phyloP scores from a whole-genome alignment of 139 green algal species.

The Volvox africanus region DNA sequence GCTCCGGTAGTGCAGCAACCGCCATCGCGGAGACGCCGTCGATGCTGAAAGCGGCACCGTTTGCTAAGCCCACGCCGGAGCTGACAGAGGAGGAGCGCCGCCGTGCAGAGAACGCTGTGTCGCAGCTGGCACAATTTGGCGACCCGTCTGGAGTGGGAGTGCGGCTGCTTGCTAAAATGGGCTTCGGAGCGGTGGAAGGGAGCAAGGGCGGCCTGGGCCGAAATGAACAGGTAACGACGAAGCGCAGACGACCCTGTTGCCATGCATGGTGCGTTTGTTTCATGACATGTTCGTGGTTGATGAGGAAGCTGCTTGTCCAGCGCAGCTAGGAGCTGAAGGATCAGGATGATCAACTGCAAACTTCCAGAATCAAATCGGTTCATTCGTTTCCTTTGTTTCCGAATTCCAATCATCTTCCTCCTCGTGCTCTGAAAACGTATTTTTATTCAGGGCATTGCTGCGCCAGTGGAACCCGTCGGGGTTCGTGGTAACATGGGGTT shows the following conservation, averaged over 20 bases:
- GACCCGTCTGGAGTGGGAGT: conserved; percentile 74
- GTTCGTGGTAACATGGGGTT: conserved; percentile 53
- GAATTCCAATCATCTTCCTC: no score
- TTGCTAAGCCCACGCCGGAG: conserved; percentile 13
- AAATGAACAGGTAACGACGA: conserved; percentile 57
- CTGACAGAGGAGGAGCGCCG: conserved; percentile 58
- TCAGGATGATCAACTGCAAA: no score
- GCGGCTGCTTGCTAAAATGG: conserved; percentile 82
- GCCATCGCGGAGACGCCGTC: conserved; percentile 4
- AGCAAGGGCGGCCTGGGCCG: conserved; percentile 70
- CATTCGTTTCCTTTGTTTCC: no score
- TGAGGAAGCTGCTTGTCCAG: no score
- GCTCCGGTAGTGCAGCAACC: background rate
- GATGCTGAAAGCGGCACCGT: conserved; percentile 36
- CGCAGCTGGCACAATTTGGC: conserved; percentile 54
- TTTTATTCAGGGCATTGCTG: conserved; percentile 60
- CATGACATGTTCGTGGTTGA: no score
- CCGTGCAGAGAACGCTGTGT: conserved; percentile 47
- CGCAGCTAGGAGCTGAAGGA: no score
- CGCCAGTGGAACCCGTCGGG: conserved; percentile 57
- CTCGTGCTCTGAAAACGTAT: no score
- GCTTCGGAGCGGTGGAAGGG: conserved; percentile 68
- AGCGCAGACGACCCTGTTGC: no score
- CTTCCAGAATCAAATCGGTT: no score
- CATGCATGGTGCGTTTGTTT: no score